Base-by-base conservation (phyloP, 768 basidiomycete species). In the Cyclocybe aegerita region DNA sequence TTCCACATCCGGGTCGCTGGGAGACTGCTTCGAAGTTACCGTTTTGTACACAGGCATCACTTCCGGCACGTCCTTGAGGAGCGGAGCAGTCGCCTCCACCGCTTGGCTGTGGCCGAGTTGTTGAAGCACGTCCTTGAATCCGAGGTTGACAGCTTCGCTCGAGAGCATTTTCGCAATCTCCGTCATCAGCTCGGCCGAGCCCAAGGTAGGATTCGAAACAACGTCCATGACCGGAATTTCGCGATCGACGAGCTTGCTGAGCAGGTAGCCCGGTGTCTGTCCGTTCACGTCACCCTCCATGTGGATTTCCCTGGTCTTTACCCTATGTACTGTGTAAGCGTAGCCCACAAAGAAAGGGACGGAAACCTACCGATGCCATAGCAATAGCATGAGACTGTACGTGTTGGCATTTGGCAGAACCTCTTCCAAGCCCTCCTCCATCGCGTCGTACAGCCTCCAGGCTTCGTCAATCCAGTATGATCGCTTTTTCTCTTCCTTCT, bases 341-440 rank as follows among this genome's bases (percentile, higher is more conserved):
- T 23, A 23, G 23, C 23, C 23, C 23, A 30, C n/a, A 37, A 38
- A 11, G 56, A 33, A 39, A 12, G 5, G 37, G 37, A 53, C 38
- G 11, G 0, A 46, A 16, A 59, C 77, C 53, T 52, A 83, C 81
- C 82, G 73, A 37, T 77, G 64, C 65, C 80, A 80, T 1, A 80
- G 72, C 31, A 81, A 67, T 9, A 93, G 72, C 80, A 90, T 84
- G 12, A 81, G 64, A 10, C 88, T 84, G 68, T 88, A 92, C 7
- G 88, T 86, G 40, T 73, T 65, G 1, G 80, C 52, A 30, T 77
- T 79, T 0, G 90, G 85, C 1, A 57, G 53, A 9, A 81, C 65
- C 6, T 69, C 71, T 49, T 84, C 82, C 0, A 60, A 52, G 3
- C 66, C 73, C 9, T 45, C 61, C 58, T 87, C 81, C 70, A 91